Evolutionary conservation across 192 early-diverging fungal species (phyloP), one percentile per base, ranked within the genome.

Genomic region (Dispira simplex): DNA sequence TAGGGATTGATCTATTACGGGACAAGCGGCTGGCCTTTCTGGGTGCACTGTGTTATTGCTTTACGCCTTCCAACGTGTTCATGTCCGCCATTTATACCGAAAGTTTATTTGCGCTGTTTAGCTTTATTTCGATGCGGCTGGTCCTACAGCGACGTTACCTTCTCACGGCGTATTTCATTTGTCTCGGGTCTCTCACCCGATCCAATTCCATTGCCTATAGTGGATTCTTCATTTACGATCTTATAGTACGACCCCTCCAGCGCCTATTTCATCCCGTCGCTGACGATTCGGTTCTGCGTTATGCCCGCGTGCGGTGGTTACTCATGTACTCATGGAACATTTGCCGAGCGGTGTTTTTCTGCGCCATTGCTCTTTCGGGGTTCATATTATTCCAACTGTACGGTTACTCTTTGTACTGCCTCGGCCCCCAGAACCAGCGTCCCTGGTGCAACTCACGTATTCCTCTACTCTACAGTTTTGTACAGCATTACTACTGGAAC

Each of bases 31-130:
- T 88, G 44, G 83, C 90, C 11, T 81, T 72, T 26, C 49, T 83
- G 2, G 76, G 89, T 8, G 79, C 87, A 0, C 59, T 92, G 27
- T 76, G 89, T 14, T 97, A 83, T 66, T 79, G 77, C 59, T 59
- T 89, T 27, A 85, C 86, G 5, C 91, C 91, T 8, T 81, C 90
- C 11, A 80, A 81, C 13, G 79, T 91, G 56, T 94, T 97, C 65
- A 86, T 94, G 85, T 90, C 93, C 14, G 75, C 90, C 5, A 78
- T 90, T 66, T 92, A 94, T 63, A 83, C 94, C 0, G 94, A 97
- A 72, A 90, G 87, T 47, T 65, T 86, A 39, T 97, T 94, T 73
- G 84, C 90, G 0, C 72, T 77, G 39, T 71, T 92, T 9, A 83
- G 83, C 12, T 94, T 97, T 65, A 71, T 76, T 0, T 91, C 90